phyloP scores from a whole-genome alignment of 331 rosid genomes.

The Pyracantha coccinea region DNA sequence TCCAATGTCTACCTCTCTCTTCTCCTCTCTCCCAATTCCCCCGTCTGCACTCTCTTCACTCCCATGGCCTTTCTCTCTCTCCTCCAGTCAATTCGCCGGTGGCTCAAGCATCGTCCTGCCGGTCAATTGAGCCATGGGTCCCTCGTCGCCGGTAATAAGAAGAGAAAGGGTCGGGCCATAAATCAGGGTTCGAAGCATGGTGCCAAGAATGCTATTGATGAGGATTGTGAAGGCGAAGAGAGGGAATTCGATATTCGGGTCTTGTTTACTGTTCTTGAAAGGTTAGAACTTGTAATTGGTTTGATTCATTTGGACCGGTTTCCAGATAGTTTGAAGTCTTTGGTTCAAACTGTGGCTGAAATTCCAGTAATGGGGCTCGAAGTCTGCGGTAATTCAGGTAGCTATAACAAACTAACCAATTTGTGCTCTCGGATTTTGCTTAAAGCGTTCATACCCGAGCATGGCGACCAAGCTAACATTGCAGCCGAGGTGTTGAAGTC shows the following conservation, averaged over 20 bases:
- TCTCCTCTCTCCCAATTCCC: conserved; percentile 64
- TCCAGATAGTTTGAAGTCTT: conserved; percentile 68
- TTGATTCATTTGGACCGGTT: conserved; percentile 78
- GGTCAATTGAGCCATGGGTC: conserved; percentile 6
- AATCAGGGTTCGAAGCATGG: conserved; percentile 21
- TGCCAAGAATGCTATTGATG: neutral
- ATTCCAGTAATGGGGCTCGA: conserved; percentile 43
- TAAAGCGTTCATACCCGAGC: conserved; percentile 52
- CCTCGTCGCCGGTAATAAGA: conserved; percentile 14
- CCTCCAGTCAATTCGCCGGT: conserved; percentile 79
- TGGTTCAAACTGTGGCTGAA: conserved; percentile 55
- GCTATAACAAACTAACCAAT: conserved; percentile 24
- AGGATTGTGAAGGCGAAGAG: conserved; percentile 6
- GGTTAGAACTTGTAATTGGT: conserved; percentile 40
- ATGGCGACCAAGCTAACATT: conserved; percentile 41
- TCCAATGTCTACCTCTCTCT: conserved; percentile 62
- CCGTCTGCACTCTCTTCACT: conserved; percentile 77
- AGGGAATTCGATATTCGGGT: conserved; percentile 30
- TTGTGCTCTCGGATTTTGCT: conserved; percentile 47
- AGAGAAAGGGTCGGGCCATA: conserved; percentile 24
- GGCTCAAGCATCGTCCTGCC: conserved; percentile 33
- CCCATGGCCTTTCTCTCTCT: conserved; percentile 79
- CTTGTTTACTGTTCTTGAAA: conserved; percentile 51
- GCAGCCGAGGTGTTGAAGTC: conserved; percentile 75
- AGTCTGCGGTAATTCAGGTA: conserved; percentile 28